Evolutionary conservation across 2,329 filamentous ascomycete genomes (phyloP), one percentile per base, ranked within the genome.

Genomic region (Hypoxylon sp.): DNA sequence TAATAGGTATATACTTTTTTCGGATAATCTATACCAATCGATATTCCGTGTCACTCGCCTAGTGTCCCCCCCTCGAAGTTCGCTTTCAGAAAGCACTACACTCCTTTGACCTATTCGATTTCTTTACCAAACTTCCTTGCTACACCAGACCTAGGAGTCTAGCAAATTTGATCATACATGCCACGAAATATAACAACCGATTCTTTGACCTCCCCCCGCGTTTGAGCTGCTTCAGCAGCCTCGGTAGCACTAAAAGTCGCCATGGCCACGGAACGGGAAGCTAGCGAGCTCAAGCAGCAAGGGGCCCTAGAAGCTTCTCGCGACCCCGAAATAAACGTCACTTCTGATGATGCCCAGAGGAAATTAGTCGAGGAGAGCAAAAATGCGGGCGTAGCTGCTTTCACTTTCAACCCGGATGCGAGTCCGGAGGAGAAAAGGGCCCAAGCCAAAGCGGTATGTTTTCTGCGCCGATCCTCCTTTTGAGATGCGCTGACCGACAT

Each of bases 321-420:
- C 55, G 81, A 95, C 69, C 85, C 89, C 25, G 73, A 89, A 62
- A 88, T 80, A 68, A 75, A 73, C 32, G 81, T 91, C 59, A 82
- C 84, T 27, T 78, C 90, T 35, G 82, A 88, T 29, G 84, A 87
- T 58, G 89, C 89, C 21, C 82, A 96, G 73, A 79, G 82, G 61
- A 82, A 83, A 63, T 80, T 97, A 37, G 79, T 96, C 17, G 78
- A 89, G 44, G 86, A 96, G 70, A 90, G 90, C 61, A 84, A 80
- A 66, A 87, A 88, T 64, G 90, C 88, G 8, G 94, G 94, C 30
- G 83, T 88, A 16, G 76, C 87, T 20, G 92, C 91, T 58, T 94
- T 89, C 69, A 83, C 86, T 56, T 99, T 97, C 74, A 82, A 99
- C 68, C 91, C 94, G 1, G 75, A 96, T 76, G 92, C 91, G 30